Evolutionary conservation across 495 filamentous ascomycete species (phyloP).

Genomic region (Hypoxylon fragiforme): DNA sequence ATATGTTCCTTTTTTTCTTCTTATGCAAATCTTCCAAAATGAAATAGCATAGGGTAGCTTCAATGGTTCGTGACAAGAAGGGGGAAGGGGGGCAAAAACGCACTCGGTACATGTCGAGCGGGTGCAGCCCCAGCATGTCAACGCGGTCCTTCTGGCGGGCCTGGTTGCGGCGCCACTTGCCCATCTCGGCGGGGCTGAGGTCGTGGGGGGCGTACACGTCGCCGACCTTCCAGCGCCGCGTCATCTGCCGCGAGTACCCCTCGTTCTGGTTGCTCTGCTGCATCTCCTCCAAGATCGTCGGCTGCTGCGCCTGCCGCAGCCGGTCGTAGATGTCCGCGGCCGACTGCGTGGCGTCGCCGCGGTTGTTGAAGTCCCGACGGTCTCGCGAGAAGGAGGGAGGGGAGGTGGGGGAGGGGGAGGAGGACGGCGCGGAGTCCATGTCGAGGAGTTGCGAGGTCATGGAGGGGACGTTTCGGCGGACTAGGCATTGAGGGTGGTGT

Average conservation of each 20-base stretch:
- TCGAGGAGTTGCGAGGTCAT: constrained; percentile 20
- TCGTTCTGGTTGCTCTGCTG: constrained; percentile 28
- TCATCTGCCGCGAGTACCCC: constrained; percentile 46
- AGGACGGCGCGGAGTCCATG: constrained; percentile 10
- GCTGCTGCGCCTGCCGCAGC: constrained; percentile 33
- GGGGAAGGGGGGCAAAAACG: constrained; percentile 25
- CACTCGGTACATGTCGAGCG: constrained; percentile 83
- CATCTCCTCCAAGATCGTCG: constrained; percentile 36
- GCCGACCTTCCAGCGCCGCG: constrained; percentile 67
- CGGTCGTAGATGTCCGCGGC: constrained; percentile 19
- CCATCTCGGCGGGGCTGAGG: constrained; percentile 71
- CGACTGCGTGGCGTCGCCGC: background rate
- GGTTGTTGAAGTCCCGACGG: too few species aligned
- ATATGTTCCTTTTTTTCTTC: background rate
- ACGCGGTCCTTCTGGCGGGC: constrained; percentile 67
- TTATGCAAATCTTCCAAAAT: too few species aligned
- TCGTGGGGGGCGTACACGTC: constrained; percentile 93
- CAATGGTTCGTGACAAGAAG: too few species aligned
- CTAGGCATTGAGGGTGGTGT: constrained; percentile 14
- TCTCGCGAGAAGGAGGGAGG: background rate
- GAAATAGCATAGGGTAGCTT: too few species aligned
- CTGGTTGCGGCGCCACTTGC: constrained; percentile 55
- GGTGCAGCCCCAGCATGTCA: constrained; percentile 79
- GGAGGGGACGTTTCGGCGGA: constrained; percentile 17
- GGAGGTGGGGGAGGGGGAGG: constrained; percentile 2